Conservation (phyloP, 768 basidiomycete species). For the Pleurotus salmoneostramineus region DNA sequence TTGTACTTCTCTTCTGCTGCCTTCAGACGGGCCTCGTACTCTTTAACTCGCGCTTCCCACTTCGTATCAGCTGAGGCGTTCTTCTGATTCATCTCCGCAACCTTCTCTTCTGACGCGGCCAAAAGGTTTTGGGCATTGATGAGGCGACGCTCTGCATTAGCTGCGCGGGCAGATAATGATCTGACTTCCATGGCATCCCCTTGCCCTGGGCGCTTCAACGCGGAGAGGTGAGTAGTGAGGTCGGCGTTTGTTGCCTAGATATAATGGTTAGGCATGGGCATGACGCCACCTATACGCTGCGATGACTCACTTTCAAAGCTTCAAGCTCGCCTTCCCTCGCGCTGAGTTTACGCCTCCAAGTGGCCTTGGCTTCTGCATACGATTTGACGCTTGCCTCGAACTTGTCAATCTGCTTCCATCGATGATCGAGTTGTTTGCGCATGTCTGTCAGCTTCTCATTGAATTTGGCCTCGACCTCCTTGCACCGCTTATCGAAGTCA, state of each 20-base stretch:
- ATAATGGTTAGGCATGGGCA: background rate
- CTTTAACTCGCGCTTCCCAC: slow-evolving; percentile 94
- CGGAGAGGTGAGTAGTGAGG: slow-evolving; percentile 63
- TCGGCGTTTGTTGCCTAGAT: slow-evolving; percentile 69
- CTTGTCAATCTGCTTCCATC: slow-evolving; percentile 91
- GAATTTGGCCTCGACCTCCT: slow-evolving; percentile 73
- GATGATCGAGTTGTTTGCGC: slow-evolving; percentile 80
- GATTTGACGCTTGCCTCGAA: slow-evolving; percentile 85
- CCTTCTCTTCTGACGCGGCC: slow-evolving; percentile 77
- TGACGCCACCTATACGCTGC: background rate
- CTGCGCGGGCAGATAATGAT: slow-evolving; percentile 67
- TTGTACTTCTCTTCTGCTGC: slow-evolving; percentile 90
- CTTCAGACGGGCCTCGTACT: slow-evolving; percentile 79
- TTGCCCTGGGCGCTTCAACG: slow-evolving; percentile 54
- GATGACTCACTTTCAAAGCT: slow-evolving; percentile 62
- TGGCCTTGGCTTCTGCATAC: slow-evolving; percentile 73
- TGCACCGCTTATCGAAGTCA: slow-evolving; percentile 82
- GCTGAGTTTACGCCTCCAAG: slow-evolving; percentile 81
- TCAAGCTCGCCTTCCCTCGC: slow-evolving; percentile 89
- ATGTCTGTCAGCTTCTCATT: slow-evolving; percentile 73
- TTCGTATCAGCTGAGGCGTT: slow-evolving; percentile 72
- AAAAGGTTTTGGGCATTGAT: slow-evolving; percentile 84
- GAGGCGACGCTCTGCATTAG: slow-evolving; percentile 86
- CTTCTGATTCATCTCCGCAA: slow-evolving; percentile 70
- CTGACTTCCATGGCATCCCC: slow-evolving; percentile 68